A percentile compares a stretch with the other conserved stretches of the same genome.
phyloP scores from a whole-genome alignment of 371 early-diverging fungal genomes.

The Syncephalastrum sp. region DNA sequence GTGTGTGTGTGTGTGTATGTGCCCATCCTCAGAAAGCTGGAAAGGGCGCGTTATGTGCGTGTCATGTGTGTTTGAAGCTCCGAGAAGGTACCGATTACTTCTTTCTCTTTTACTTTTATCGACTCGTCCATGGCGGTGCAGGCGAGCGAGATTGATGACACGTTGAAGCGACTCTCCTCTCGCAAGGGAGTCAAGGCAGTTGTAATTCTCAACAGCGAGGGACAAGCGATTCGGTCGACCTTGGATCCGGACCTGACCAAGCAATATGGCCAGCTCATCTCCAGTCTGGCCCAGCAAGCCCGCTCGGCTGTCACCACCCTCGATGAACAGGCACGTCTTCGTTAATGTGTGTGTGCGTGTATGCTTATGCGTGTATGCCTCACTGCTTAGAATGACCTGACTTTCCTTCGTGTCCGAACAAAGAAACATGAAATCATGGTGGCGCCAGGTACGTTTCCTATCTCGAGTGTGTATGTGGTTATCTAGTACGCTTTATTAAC shows the following conservation, averaged over 20 bases:
- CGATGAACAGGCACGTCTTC: constrained; percentile 29
- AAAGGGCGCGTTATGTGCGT: too few species aligned
- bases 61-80: too few species aligned
- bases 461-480: neutral
- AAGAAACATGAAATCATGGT: constrained; percentile 96
- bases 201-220: constrained; percentile 74
- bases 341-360: too few species aligned
- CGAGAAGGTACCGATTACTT: too few species aligned
- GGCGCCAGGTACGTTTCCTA: constrained; percentile 67
- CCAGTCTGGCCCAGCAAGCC: constrained; percentile 37
- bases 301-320: constrained; percentile 30
- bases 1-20: too few species aligned
- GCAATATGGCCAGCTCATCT: constrained; percentile 60
- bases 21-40: too few species aligned
- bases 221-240: constrained; percentile 88
- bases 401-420: constrained; percentile 89
- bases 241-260: constrained; percentile 77
- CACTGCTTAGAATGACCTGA: constrained; percentile 76
- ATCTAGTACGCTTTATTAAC: neutral
- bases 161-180: constrained; percentile 79
- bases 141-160: constrained; percentile 86
- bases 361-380: neutral
- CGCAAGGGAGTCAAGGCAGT: constrained; percentile 84
- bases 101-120: too few species aligned
- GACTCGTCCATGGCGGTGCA: constrained; percentile 5